phyloP scores from a whole-genome alignment of 345 rosid genomes.

The Trapa incisa region DNA sequence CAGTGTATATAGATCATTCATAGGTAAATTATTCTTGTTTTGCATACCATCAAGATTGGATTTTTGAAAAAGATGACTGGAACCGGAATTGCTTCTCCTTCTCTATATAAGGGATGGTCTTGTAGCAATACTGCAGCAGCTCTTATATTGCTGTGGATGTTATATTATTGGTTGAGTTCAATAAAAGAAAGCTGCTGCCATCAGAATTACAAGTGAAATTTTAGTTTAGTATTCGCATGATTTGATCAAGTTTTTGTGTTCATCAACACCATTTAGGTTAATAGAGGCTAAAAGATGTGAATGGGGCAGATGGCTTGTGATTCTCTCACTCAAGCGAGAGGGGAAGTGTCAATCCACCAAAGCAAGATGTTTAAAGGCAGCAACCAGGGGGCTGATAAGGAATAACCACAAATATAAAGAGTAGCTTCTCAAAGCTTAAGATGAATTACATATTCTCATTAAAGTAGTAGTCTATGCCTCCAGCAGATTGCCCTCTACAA shows the following conservation, averaged over 20 bases:
- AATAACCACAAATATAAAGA: not conserved
- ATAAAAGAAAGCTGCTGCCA: not conserved
- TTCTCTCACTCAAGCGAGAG: no score
- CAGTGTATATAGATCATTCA: constrained; percentile 59
- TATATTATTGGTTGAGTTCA: not conserved
- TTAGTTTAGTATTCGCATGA: not conserved
- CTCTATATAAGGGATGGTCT: not conserved
- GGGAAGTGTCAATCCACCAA: no score
- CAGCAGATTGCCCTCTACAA: constrained; percentile 7
- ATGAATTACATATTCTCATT: not conserved
- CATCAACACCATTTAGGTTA: not conserved
- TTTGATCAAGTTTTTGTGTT: not conserved
- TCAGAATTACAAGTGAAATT: not conserved
- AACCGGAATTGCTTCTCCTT: not conserved
- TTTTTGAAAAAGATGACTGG: not conserved
- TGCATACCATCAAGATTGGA: not conserved
- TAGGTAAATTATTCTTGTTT: constrained; percentile 6
- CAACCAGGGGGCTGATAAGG: not conserved
- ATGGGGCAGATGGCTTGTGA: no score
- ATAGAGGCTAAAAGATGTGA: no score
- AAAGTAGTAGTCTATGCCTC: not conserved
- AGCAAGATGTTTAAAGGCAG: not conserved
- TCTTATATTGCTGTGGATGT: not conserved
- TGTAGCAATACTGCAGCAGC: not conserved
- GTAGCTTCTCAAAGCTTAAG: not conserved